Evolutionary conservation across 331 rosid genomes (phyloP).

Genomic region (Rosa hybrid): DNA sequence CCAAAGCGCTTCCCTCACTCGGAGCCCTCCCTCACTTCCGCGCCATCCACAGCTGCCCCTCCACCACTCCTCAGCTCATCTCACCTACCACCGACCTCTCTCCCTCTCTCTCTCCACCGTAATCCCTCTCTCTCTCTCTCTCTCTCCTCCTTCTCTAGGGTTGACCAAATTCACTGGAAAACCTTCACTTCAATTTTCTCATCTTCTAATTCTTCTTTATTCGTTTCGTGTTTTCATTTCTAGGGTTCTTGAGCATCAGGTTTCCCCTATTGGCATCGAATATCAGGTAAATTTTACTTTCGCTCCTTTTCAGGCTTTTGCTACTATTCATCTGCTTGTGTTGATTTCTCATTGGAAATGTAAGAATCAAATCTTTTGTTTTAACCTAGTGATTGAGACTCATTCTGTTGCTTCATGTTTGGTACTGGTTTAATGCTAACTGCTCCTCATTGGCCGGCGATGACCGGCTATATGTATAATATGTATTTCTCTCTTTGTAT

Average conservation of each 20-base stretch:
- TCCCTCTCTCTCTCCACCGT: background rate
- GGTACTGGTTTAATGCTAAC: background rate
- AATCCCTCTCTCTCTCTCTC: slow-evolving; percentile 14
- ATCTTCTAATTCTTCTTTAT: background rate
- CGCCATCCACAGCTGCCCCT: slow-evolving; percentile 12
- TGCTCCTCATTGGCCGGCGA: background rate
- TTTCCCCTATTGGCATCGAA: background rate
- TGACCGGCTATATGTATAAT: background rate
- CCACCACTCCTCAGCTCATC: background rate
- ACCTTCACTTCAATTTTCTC: background rate
- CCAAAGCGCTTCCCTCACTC: background rate
- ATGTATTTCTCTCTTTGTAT: background rate
- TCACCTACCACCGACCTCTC: background rate
- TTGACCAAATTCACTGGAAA: background rate
- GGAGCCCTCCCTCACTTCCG: slow-evolving; percentile 22
- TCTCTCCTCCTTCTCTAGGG: slow-evolving; percentile 1
- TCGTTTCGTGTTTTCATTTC: background rate
- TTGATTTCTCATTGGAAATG: background rate
- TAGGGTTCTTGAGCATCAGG: slow-evolving; percentile 8
- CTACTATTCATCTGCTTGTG: background rate
- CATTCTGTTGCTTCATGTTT: background rate
- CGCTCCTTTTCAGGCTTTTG: background rate
- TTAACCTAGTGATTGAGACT: background rate
- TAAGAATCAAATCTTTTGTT: background rate
- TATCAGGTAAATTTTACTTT: background rate